Evolutionary conservation across 257 asterid species (phyloP).

Genomic region (Fraxinus anomala): DNA sequence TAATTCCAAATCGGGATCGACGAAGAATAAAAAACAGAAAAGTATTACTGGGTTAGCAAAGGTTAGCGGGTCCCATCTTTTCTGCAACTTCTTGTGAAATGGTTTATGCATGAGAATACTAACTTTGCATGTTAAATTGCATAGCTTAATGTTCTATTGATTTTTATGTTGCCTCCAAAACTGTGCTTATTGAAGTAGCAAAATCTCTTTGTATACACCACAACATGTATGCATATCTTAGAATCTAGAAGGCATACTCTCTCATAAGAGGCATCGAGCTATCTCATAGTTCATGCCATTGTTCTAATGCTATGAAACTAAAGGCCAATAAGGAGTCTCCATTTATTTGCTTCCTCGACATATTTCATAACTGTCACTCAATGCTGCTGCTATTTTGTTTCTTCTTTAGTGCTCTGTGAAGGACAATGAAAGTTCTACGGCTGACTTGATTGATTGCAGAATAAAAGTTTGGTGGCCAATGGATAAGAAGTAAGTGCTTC

Average conservation of each 20-base stretch:
- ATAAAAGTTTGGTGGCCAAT: slow-evolving; percentile 99
- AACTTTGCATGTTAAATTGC: slow-evolving; percentile 14
- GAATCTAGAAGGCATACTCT: slow-evolving; percentile 10
- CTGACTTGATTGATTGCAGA: slow-evolving; percentile 78
- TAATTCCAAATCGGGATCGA: slow-evolving; percentile 55
- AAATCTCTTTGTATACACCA: neutral
- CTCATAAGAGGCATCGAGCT: slow-evolving; percentile 8
- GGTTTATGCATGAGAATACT: slow-evolving; percentile 18
- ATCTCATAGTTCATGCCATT: neutral
- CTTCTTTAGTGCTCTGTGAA: slow-evolving; percentile 61
- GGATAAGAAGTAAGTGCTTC: slow-evolving; percentile 78
- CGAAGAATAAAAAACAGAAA: slow-evolving; percentile 60
- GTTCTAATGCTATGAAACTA: neutral
- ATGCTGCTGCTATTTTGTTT: slow-evolving; percentile 19
- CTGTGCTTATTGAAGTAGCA: slow-evolving; percentile 18
- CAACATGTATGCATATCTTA: slow-evolving; percentile 18
- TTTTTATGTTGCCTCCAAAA: slow-evolving; percentile 1
- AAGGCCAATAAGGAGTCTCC: slow-evolving; percentile 6
- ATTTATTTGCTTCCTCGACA: slow-evolving; percentile 7
- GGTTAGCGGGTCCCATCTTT: slow-evolving; percentile 45
- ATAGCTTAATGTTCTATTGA: slow-evolving; percentile 3
- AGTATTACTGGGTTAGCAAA: slow-evolving; percentile 58
- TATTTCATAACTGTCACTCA: slow-evolving; percentile 21
- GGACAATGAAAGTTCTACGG: slow-evolving; percentile 49
- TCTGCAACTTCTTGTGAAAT: slow-evolving; percentile 22